These are phyloP conservation scores for Metarhizium anisopliae DNA, from an alignment of 2,329 filamentous ascomycete species.

Conservation along the genomic window DNA sequence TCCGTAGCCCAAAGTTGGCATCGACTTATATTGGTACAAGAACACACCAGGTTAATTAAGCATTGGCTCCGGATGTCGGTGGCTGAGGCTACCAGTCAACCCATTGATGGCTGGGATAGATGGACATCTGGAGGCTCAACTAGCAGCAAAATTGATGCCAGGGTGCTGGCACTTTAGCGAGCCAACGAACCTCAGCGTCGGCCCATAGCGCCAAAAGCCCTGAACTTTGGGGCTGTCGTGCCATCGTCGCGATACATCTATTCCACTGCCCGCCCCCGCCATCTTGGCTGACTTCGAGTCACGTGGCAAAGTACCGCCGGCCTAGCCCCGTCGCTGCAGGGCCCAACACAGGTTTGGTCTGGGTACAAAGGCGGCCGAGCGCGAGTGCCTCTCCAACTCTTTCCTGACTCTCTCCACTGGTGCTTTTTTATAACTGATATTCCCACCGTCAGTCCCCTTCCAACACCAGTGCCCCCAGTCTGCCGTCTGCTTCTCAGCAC, in stretches of 20 bases:
- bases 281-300: not conserved
- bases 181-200: no score
- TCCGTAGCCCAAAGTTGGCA: no score
- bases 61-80: no score
- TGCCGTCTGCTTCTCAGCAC: slow-evolving; percentile 6
- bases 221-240: no score
- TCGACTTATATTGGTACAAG: no score
- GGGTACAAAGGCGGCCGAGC: slow-evolving; percentile 14
- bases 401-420: slow-evolving; percentile 27
- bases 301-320: not conserved
- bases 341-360: slow-evolving; percentile 14
- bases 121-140: no score
- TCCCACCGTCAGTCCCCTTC: slow-evolving; percentile 23
- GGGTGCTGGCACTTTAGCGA: no score
- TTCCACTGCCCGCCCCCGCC: not conserved
- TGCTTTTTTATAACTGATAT: slow-evolving; percentile 23
- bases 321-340: not conserved
- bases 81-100: no score
- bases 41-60: no score
- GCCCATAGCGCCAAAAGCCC: no score
- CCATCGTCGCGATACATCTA: not conserved
- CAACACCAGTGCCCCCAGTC: slow-evolving; percentile 21
- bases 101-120: no score
- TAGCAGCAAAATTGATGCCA: no score
- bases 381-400: slow-evolving; percentile 27